A percentile compares a stretch with the other conserved stretches of the same genome.
Evolutionary conservation across 2,329 filamentous ascomycete genomes (phyloP).

Genomic region (Hortaea sp.): DNA sequence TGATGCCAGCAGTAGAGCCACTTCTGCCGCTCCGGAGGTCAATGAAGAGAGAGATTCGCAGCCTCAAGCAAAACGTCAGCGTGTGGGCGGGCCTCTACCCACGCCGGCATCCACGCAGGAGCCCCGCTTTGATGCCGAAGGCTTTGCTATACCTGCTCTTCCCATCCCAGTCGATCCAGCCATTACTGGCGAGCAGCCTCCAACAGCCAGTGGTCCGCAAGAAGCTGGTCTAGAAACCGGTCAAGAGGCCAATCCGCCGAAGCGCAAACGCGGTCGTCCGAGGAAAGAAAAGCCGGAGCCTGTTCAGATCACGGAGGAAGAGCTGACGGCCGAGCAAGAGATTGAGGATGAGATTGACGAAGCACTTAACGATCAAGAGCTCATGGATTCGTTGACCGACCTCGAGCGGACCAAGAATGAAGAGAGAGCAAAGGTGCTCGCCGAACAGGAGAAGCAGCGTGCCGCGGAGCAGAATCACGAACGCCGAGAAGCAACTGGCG

Average conservation of each 20-base stretch:
- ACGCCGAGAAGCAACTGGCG: constrained; percentile 36
- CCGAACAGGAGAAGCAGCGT: constrained; percentile 18
- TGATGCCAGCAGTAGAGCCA: constrained; percentile 4
- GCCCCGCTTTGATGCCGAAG: constrained; percentile 30
- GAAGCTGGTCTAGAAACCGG: constrained; percentile 6
- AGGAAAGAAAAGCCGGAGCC: constrained; percentile 23
- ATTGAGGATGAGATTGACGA: constrained; percentile 36
- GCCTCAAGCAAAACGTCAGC: constrained; percentile 12
- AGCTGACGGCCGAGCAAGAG: constrained; percentile 37
- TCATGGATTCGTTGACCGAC: constrained; percentile 20
- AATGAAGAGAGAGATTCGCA: constrained; percentile 3
- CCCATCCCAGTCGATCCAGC: neutral
- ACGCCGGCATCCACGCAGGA: constrained; percentile 2
- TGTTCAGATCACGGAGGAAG: constrained; percentile 31
- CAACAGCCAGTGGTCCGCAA: constrained; percentile 6
- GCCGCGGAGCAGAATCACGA: constrained; percentile 40
- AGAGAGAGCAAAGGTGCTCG: constrained; percentile 17
- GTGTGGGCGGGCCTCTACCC: constrained; percentile 4
- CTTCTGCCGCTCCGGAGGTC: constrained; percentile 5
- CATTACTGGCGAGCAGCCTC: neutral
- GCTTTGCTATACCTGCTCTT: constrained; percentile 30
- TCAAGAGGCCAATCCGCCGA: constrained; percentile 22
- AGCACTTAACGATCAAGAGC: constrained; percentile 21
- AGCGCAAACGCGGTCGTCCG: constrained; percentile 23
- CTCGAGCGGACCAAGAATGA: constrained; percentile 20